Conservation (phyloP, 2,329 filamentous ascomycete genomes). For the Sporothrix sp. region DNA sequence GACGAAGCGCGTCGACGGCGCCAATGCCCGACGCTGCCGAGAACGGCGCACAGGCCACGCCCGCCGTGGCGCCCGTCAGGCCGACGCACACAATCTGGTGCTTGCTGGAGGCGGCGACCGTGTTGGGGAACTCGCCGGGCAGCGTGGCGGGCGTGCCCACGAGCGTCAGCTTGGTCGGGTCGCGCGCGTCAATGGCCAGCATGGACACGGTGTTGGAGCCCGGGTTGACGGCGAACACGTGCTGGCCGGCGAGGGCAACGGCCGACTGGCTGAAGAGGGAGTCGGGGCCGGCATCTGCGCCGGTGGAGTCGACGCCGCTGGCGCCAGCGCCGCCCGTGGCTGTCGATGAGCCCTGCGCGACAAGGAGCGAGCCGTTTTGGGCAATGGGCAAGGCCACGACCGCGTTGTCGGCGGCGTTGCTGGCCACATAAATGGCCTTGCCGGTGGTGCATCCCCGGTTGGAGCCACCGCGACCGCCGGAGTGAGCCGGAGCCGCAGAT, state of each 20-base stretch:
- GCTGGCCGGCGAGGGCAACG: slow-evolving; percentile 27
- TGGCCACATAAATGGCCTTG: slow-evolving; percentile 10
- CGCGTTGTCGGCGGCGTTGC: slow-evolving; percentile 4
- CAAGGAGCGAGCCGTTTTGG: neutral
- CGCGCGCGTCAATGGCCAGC: slow-evolving; percentile 32
- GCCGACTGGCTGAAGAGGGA: slow-evolving; percentile 11
- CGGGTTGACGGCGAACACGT: slow-evolving; percentile 45
- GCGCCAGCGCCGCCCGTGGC: slow-evolving; percentile 4
- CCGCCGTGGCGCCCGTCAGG: slow-evolving; percentile 33
- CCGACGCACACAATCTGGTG: slow-evolving; percentile 38
- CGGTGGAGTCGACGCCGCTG: neutral
- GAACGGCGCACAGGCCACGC: slow-evolving; percentile 36
- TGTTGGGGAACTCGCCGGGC: slow-evolving; percentile 43
- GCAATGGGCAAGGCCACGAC: slow-evolving; percentile 12
- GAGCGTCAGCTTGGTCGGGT: slow-evolving; percentile 36
- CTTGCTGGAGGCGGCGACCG: slow-evolving; percentile 37
- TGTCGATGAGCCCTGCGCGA: slow-evolving; percentile 1
- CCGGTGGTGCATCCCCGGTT: neutral
- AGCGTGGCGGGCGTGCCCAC: slow-evolving; percentile 34
- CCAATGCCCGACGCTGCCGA: slow-evolving; percentile 27
- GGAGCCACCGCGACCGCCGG: neutral
- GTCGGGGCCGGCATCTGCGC: neutral
- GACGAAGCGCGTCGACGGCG: slow-evolving; percentile 35
- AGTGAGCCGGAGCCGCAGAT: neutral
- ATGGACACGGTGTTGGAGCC: slow-evolving; percentile 42